Percentiles rank a stretch among this genome's conserved stretches.
These are phyloP conservation scores for Aspergillus nomiae DNA, from an alignment of 2,329 filamentous ascomycete genomes.

Conservation along the genomic window DNA sequence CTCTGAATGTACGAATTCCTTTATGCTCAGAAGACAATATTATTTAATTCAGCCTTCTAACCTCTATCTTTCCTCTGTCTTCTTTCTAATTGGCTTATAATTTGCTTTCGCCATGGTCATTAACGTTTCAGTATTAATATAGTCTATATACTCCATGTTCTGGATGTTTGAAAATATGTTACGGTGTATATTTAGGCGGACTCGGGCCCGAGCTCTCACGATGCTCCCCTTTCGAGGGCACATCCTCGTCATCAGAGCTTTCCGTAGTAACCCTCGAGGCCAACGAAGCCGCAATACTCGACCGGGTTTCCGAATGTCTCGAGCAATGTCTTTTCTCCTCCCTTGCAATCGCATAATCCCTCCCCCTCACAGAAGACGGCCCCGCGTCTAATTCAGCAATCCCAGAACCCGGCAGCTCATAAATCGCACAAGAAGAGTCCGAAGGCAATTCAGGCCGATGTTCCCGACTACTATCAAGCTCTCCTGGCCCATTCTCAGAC, in stretches of 20 bases:
- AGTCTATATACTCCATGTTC: neutral
- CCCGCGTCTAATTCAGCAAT: neutral
- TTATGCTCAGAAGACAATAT: too few relatives aligned
- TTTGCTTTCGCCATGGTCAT: too few relatives aligned
- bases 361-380: neutral
- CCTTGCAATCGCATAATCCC: neutral
- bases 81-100: too few relatives aligned
- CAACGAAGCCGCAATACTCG: slow-evolving; percentile 6
- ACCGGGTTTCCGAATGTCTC: neutral
- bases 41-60: too few relatives aligned
- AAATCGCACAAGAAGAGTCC: neutral
- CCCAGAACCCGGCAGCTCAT: neutral
- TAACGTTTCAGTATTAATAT: neutral
- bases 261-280: neutral
- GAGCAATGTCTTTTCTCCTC: neutral
- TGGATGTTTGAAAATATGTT: neutral
- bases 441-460: neutral
- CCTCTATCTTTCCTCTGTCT: too few relatives aligned
- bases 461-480: neutral
- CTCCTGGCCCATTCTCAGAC: neutral
- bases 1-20: too few relatives aligned
- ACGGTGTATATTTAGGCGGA: slow-evolving; percentile 1
- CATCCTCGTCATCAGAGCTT: neutral
- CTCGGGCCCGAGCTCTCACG: neutral
- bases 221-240: neutral